phyloP scores from a whole-genome alignment of 2,329 filamentous ascomycete species.

The Madurella mycetomatis region DNA sequence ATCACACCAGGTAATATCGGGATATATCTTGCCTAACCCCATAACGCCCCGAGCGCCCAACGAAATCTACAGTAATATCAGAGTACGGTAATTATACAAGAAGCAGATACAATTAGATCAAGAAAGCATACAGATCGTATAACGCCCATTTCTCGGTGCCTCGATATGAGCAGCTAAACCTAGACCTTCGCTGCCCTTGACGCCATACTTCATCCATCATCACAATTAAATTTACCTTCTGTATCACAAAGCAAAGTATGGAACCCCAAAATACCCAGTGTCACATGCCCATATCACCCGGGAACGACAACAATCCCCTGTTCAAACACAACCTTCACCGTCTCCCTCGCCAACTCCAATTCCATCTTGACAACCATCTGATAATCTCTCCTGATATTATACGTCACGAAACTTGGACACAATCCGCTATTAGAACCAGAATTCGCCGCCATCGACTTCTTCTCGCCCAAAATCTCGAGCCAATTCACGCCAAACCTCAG shows the following conservation, averaged over 20 bases:
- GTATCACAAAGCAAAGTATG: neutral
- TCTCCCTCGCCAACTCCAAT: neutral
- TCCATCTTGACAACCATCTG: neutral
- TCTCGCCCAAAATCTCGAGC: neutral
- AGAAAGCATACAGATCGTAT: too few relatives aligned
- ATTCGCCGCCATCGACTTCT: neutral
- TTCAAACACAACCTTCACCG: neutral
- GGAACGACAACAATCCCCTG: neutral
- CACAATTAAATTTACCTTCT: too few relatives aligned
- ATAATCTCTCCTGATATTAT: neutral
- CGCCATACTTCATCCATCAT: too few relatives aligned
- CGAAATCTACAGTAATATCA: too few relatives aligned
- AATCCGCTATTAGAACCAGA: neutral
- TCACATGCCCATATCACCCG: neutral
- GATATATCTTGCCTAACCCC: too few relatives aligned
- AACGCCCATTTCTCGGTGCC: too few relatives aligned
- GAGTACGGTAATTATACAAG: too few relatives aligned
- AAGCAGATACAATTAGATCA: too few relatives aligned
- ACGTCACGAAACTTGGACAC: neutral
- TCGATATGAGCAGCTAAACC: too few relatives aligned
- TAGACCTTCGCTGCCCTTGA: too few relatives aligned
- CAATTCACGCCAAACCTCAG: neutral
- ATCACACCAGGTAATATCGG: too few relatives aligned
- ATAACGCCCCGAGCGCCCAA: too few relatives aligned
- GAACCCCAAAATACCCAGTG: neutral